Conservation (phyloP, 495 filamentous ascomycete species). For the Rhypophila decipiens region DNA sequence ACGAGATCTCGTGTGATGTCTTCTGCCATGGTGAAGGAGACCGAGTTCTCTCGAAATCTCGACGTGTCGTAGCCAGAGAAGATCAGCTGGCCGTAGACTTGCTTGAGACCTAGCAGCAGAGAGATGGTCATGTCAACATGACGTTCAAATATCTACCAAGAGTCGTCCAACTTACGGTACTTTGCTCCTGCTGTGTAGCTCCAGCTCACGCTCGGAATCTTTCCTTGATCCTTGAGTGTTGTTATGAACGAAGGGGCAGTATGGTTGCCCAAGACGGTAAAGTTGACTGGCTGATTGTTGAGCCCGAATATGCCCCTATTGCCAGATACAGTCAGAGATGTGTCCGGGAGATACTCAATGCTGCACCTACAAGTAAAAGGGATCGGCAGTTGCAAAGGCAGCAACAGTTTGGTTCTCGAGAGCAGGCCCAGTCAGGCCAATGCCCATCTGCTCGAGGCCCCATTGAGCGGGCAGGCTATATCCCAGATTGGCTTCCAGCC, state of each 20-base stretch:
- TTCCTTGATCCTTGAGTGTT: slow-evolving; percentile 36
- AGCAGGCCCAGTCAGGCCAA: slow-evolving; percentile 40
- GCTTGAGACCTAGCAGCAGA: slow-evolving; percentile 35
- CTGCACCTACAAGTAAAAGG: slow-evolving; percentile 43
- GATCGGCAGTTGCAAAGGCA: slow-evolving; percentile 33
- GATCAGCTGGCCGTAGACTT: slow-evolving; percentile 47
- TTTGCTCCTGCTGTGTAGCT: slow-evolving; percentile 52
- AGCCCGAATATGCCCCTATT: slow-evolving; percentile 46
- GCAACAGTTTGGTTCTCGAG: slow-evolving; percentile 43
- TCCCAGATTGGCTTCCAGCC: slow-evolving; percentile 37
- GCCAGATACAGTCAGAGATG: not conserved
- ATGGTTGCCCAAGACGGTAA: slow-evolving; percentile 35
- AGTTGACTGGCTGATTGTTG: slow-evolving; percentile 43
- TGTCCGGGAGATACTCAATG: slow-evolving; percentile 3
- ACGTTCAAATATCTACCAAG: not conserved
- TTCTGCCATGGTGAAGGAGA: slow-evolving; percentile 42
- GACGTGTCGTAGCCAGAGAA: slow-evolving; percentile 53
- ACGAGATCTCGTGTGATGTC: slow-evolving; percentile 46
- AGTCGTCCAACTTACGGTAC: slow-evolving; percentile 42
- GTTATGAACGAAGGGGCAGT: slow-evolving; percentile 43
- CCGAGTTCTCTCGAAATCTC: slow-evolving; percentile 41
- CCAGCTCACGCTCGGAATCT: slow-evolving; percentile 46
- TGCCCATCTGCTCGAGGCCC: slow-evolving; percentile 46
- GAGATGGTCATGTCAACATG: no score
- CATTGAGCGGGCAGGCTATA: slow-evolving; percentile 35